Percentiles rank a stretch among this genome's conserved stretches.
Evolutionary conservation across 768 basidiomycete genomes (phyloP).

Genomic region (Lactifluus rugatus): DNA sequence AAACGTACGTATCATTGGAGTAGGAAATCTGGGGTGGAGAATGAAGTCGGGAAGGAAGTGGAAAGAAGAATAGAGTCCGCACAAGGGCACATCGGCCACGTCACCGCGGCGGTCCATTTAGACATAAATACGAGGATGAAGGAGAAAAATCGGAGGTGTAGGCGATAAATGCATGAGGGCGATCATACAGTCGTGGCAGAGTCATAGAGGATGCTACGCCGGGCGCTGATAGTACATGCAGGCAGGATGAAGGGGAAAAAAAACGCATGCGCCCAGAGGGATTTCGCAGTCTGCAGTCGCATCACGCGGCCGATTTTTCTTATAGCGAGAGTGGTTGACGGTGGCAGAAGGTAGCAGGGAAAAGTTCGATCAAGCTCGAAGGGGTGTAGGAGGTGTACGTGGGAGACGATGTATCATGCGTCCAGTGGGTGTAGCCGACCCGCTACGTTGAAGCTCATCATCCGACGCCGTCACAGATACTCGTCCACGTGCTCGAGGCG

Average conservation of each 20-base stretch:
- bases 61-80: conserved; percentile 6
- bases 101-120: conserved; percentile 7
- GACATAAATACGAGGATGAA: conserved; percentile 14
- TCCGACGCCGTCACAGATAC: conserved; percentile 3
- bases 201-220: conserved; percentile 5
- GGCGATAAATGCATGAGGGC: background rate
- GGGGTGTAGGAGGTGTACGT: conserved; percentile 8
- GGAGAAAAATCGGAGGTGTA: background rate
- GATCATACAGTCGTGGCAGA: conserved; percentile 16
- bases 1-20: conserved; percentile 2
- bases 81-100: conserved; percentile 13
- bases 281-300: conserved; percentile 2
- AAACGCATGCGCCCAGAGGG: background rate
- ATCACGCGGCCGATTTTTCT: conserved; percentile 7
- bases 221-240: conserved; percentile 9
- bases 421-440: conserved; percentile 15
- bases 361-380: background rate
- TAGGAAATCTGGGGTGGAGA: background rate
- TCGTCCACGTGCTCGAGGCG: conserved; percentile 10
- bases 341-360: background rate
- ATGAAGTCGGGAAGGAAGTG: background rate
- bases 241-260: background rate
- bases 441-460: conserved; percentile 16
- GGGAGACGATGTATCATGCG: background rate
- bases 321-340: background rate